Evolutionary conservation across 768 basidiomycete genomes (phyloP).

Genomic region (Lactifluus rugatus): DNA sequence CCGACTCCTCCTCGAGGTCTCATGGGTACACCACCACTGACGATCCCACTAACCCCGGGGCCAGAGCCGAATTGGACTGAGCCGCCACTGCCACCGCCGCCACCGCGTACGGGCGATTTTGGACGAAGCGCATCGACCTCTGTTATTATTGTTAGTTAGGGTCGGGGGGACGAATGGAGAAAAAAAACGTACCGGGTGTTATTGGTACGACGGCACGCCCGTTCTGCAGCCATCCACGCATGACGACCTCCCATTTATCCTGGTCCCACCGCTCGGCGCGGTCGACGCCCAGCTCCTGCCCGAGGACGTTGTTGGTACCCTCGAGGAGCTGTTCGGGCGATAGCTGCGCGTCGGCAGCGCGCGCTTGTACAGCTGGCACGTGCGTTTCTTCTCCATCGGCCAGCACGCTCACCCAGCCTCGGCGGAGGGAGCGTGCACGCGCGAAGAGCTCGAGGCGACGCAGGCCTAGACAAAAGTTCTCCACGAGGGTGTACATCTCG

Average conservation of each 20-base stretch:
- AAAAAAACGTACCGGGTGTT: slow-evolving; percentile 33
- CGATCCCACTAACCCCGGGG: too few species aligned
- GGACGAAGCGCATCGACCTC: slow-evolving; percentile 82
- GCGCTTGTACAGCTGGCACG: slow-evolving; percentile 29
- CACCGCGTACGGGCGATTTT: slow-evolving; percentile 63
- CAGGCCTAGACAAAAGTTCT: slow-evolving; percentile 93
- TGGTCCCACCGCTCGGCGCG: slow-evolving; percentile 46
- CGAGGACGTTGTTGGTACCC: slow-evolving; percentile 28
- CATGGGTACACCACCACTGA: slow-evolving; percentile 9
- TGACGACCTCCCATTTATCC: slow-evolving; percentile 54
- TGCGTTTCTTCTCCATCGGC: slow-evolving; percentile 52
- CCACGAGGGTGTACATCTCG: slow-evolving; percentile 91
- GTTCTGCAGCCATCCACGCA: slow-evolving; percentile 39
- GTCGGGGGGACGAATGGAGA: too few species aligned
- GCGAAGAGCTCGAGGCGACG: slow-evolving; percentile 89
- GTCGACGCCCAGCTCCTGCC: slow-evolving; percentile 15
- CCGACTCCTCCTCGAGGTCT: neutral
- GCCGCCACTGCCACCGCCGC: slow-evolving; percentile 27
- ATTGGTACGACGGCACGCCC: slow-evolving; percentile 52
- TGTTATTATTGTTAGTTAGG: neutral
- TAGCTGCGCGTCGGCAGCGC: slow-evolving; percentile 17
- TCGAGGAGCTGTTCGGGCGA: slow-evolving; percentile 25
- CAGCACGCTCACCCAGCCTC: slow-evolving; percentile 89
- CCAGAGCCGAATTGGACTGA: slow-evolving; percentile 16
- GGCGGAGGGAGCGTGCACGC: slow-evolving; percentile 52